Conservation (phyloP, 768 basidiomycete species). For the Strobilomyces echinocephalus region DNA sequence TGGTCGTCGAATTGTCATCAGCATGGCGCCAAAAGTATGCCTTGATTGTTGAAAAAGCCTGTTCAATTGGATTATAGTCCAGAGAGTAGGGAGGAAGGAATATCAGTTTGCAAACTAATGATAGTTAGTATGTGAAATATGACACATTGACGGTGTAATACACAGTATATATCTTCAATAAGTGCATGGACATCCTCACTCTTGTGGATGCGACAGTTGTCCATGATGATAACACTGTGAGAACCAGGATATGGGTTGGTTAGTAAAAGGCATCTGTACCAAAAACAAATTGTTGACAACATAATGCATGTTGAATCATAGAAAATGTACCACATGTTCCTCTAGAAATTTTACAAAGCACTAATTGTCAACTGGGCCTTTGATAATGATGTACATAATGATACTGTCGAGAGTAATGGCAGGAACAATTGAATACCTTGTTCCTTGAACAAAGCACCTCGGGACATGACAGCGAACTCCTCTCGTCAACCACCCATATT, state of each 20-base stretch:
- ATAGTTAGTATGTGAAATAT: not conserved
- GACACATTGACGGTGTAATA: not conserved
- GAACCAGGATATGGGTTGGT: constrained; percentile 1
- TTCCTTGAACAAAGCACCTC: not conserved
- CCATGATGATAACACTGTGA: constrained; percentile 16
- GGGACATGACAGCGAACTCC: not conserved
- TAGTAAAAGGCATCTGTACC: constrained; percentile 6
- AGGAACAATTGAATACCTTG: constrained; percentile 14
- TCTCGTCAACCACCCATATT: not conserved
- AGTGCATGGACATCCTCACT: constrained; percentile 10
- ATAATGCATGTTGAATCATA: not conserved
- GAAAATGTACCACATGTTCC: not conserved
- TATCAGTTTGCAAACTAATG: constrained; percentile 14
- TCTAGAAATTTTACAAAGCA: not conserved
- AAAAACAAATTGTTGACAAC: not conserved
- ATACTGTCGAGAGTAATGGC: constrained; percentile 15
- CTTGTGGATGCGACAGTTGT: constrained; percentile 23
- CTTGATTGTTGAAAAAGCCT: constrained; percentile 12
- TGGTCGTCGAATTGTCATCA: not conserved
- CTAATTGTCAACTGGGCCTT: constrained; percentile 9
- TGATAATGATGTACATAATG: constrained; percentile 6
- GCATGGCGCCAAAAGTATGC: not conserved
- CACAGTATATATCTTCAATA: constrained; percentile 14
- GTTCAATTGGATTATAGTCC: not conserved
- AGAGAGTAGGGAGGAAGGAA: not conserved